These are phyloP conservation scores for Panus rudis DNA, from an alignment of 768 basidiomycete genomes.

Conservation along the genomic window DNA sequence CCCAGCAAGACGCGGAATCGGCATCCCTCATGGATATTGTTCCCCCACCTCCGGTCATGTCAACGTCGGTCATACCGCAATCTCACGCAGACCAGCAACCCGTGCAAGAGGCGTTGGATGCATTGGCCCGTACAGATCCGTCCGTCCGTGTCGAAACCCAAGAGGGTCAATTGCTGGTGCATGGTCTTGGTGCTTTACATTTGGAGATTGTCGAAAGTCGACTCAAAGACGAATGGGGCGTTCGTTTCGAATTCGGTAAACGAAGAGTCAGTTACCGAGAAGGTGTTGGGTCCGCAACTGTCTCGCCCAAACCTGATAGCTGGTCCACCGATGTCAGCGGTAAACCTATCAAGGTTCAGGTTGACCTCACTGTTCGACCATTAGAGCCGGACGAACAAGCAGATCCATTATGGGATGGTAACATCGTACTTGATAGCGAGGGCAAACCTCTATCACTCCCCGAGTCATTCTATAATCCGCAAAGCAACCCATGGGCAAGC, in stretches of 20 bases:
- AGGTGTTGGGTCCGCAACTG: conserved; percentile 28
- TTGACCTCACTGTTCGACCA: conserved; percentile 50
- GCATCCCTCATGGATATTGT: conserved; percentile 54
- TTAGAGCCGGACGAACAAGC: conserved; percentile 50
- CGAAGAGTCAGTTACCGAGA: conserved; percentile 82
- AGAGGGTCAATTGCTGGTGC: conserved; percentile 78
- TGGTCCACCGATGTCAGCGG: conserved; percentile 66
- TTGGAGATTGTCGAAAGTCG: conserved; percentile 87
- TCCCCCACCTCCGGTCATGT: conserved; percentile 80
- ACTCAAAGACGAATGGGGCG: conserved; percentile 73
- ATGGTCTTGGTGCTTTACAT: conserved; percentile 80
- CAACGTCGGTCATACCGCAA: conserved; percentile 73
- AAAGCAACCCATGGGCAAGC: conserved; percentile 40
- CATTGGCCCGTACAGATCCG: conserved; percentile 82
- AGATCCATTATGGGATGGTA: conserved; percentile 71
- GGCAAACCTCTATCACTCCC: conserved; percentile 48
- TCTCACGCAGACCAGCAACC: conserved; percentile 73
- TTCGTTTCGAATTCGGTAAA: conserved; percentile 66
- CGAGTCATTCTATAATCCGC: conserved; percentile 34
- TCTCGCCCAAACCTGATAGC: conserved; percentile 28
- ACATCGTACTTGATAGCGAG: conserved; percentile 53
- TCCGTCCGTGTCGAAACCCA: conserved; percentile 73
- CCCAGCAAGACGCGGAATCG: conserved; percentile 28
- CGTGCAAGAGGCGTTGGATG: conserved; percentile 66
- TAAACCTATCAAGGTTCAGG: conserved; percentile 39